Conservation (phyloP, 2,329 filamentous ascomycete genomes). For the Colletotrichum abscissum region DNA sequence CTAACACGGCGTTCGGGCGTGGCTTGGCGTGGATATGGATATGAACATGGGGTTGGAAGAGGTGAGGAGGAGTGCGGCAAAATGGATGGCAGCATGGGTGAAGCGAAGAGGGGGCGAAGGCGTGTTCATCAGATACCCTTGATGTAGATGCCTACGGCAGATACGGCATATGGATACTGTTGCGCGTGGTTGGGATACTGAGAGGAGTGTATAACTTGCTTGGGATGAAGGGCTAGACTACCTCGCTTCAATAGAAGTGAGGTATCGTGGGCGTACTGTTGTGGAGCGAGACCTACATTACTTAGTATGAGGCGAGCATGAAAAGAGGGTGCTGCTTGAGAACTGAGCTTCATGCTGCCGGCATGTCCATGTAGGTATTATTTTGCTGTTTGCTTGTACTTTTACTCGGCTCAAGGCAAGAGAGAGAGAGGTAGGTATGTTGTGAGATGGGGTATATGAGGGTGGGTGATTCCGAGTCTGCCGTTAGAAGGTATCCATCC, state of each 20-base stretch:
- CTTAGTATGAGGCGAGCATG: neutral
- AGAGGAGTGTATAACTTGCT: neutral
- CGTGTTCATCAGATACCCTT: neutral
- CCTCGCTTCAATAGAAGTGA: slow-evolving; percentile 5
- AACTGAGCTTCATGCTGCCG: neutral
- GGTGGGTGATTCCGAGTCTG: neutral
- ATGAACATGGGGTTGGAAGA: neutral
- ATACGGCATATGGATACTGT: neutral
- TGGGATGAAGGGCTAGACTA: neutral
- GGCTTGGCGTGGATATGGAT: slow-evolving; percentile 6
- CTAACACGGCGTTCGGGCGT: slow-evolving; percentile 20
- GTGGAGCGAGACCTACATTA: neutral
- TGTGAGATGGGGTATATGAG: neutral
- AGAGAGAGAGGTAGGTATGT: too few species aligned
- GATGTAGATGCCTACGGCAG: neutral
- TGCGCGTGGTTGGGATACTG: neutral
- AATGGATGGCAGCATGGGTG: slow-evolving; percentile 18
- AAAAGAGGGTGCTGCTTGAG: neutral
- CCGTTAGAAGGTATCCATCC: neutral
- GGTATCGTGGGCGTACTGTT: slow-evolving; percentile 1
- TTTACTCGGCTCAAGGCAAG: neutral
- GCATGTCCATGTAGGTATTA: neutral
- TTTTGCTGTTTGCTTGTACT: neutral
- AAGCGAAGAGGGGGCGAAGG: neutral
- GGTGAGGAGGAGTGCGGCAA: neutral